Evolutionary conservation across 2,329 filamentous ascomycete species (phyloP).

Genomic region (Helminthosporium solani): DNA sequence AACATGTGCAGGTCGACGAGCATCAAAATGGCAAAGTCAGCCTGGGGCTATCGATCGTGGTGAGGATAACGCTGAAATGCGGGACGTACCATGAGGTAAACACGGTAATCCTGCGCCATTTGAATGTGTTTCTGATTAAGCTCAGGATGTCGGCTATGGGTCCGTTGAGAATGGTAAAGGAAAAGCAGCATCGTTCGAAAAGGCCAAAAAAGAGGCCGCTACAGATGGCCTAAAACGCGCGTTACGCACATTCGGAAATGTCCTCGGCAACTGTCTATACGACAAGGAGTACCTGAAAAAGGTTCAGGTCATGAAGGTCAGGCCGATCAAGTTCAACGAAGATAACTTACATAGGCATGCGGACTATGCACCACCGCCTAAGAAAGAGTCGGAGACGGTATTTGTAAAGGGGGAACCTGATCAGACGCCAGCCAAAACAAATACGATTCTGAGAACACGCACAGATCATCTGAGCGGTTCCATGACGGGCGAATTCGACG

Average conservation of each 20-base stretch:
- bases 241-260: slow-evolving; percentile 88
- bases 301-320: slow-evolving; percentile 84
- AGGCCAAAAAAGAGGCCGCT: slow-evolving; percentile 96
- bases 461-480: slow-evolving; percentile 39
- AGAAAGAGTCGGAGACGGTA: slow-evolving; percentile 35
- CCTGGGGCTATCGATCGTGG: slow-evolving; percentile 84
- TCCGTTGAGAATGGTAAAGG: slow-evolving; percentile 95
- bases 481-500: slow-evolving; percentile 50
- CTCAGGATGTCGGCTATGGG: slow-evolving; percentile 85
- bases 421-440: slow-evolving; percentile 23
- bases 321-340: slow-evolving; percentile 74
- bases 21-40: slow-evolving; percentile 76
- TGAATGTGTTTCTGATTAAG: slow-evolving; percentile 2
- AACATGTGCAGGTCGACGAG: slow-evolving; percentile 66
- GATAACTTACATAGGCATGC: slow-evolving; percentile 78
- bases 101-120: neutral
- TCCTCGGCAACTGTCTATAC: slow-evolving; percentile 97
- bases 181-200: slow-evolving; percentile 95
- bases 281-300: slow-evolving; percentile 91
- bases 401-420: slow-evolving; percentile 31
- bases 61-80: slow-evolving; percentile 85
- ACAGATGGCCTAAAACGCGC: slow-evolving; percentile 92
- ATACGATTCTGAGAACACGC: slow-evolving; percentile 26
- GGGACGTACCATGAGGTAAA: slow-evolving; percentile 86
- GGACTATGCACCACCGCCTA: slow-evolving; percentile 60